Evolutionary conservation across 2,329 filamentous ascomycete genomes (phyloP).

Genomic region (Westerdykella ornata): DNA sequence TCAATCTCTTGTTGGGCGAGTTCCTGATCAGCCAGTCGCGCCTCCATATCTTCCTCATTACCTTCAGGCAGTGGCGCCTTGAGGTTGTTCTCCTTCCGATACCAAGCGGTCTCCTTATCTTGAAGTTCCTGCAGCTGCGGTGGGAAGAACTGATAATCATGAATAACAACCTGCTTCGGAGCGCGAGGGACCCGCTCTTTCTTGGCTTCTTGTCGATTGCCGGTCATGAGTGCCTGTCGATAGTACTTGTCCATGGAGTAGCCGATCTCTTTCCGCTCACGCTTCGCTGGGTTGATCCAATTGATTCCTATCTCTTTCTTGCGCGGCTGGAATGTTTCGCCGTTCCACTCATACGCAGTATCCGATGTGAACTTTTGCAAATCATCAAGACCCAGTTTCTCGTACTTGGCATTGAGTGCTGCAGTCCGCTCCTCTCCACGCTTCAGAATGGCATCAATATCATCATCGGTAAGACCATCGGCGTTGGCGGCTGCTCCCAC

Average conservation of each 20-base stretch:
- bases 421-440: slow-evolving; percentile 86
- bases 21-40: slow-evolving; percentile 80
- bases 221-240: slow-evolving; percentile 78
- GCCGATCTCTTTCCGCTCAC: slow-evolving; percentile 94
- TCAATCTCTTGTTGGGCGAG: slow-evolving; percentile 90
- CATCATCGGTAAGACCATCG: slow-evolving; percentile 68
- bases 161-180: slow-evolving; percentile 83
- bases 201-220: slow-evolving; percentile 69
- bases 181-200: slow-evolving; percentile 95
- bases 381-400: slow-evolving; percentile 94
- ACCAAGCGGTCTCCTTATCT: slow-evolving; percentile 91
- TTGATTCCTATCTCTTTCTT: slow-evolving; percentile 80
- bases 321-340: slow-evolving; percentile 83
- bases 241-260: slow-evolving; percentile 99
- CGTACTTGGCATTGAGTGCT: slow-evolving; percentile 85
- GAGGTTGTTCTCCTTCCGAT: slow-evolving; percentile 92
- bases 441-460: slow-evolving; percentile 81
- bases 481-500: slow-evolving; percentile 55
- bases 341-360: slow-evolving; percentile 98
- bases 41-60: slow-evolving; percentile 75
- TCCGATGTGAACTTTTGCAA: slow-evolving; percentile 97
- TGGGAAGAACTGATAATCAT: slow-evolving; percentile 98
- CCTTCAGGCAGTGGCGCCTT: slow-evolving; percentile 87
- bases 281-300: slow-evolving; percentile 98
- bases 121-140: slow-evolving; percentile 77